Evolutionary conservation across 176 grass and related monocot genomes (phyloP), one percentile per base, ranked within the genome.

Genomic region (barley (Hordeum vulgare)): DNA sequence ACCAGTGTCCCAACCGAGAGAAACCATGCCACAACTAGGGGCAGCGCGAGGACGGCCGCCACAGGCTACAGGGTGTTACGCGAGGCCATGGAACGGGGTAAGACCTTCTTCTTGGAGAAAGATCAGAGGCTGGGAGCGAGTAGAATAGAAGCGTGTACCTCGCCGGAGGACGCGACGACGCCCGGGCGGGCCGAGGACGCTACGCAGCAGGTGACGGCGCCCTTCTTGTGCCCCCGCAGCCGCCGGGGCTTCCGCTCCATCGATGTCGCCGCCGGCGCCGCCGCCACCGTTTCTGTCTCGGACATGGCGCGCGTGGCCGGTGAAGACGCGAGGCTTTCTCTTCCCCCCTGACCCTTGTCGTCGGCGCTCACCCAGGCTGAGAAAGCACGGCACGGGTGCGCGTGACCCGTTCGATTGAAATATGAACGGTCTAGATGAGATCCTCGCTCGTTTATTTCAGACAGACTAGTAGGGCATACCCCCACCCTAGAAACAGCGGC

Each of bases 201-300:
- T 63, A 95, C 28, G 57, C 96, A 98, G 82, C 90, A 98, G 73
- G 93, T 93, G 65, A 81, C 89, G 35, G 81, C 80, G 10, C 85
- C 90, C 72, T 88, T 90, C 79, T 65, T 91, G 86, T 98, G 96
- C 12, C 96, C 95, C 54, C 86, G 86, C 45, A 95, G 61, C 20
- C 89, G 21, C 42, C 93, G 87, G 13, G 90, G 87, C 68, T 93
- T 95, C 85, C 12, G 21, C 47, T 70, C 77, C 27, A 8, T 21
- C 25, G 66, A 1, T 23, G 74, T 37, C 61, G 39, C 37, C 78
- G 44, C 37, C 78, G 44, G 5, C 39, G 39, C 39, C 39, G 9
- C 60, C 70, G 56, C 23, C 56, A 66, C 12, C 61, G 72, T 35
- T 34, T 86, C 79, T 0, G 74, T n/a, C 27, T 78, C 79, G n/a